Conservation (phyloP, 108 stramenopile species). For the Fragilaria crotonensis region DNA sequence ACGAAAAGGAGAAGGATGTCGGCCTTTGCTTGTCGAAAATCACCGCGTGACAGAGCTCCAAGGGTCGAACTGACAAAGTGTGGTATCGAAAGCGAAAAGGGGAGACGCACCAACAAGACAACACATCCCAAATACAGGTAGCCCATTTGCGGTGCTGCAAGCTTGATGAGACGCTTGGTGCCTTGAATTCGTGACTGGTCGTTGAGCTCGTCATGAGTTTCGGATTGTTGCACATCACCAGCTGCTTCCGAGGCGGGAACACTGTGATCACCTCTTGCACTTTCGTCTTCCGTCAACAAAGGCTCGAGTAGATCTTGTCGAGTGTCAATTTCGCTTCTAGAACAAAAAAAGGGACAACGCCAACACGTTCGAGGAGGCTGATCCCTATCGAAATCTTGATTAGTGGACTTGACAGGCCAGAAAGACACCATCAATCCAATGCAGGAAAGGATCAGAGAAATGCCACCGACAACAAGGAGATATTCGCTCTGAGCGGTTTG, state of each 20-base stretch:
- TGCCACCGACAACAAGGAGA: slow-evolving; percentile 41
- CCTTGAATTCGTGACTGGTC: slow-evolving; percentile 59
- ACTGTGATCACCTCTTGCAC: background rate
- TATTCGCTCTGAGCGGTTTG: background rate
- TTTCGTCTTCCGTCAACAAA: background rate
- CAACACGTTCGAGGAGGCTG: too few relatives aligned
- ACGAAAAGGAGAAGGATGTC: slow-evolving; percentile 72
- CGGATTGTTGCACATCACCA: background rate
- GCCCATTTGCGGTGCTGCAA: slow-evolving; percentile 63
- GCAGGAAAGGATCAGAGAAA: slow-evolving; percentile 31
- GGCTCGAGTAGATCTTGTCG: background rate
- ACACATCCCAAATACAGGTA: slow-evolving; percentile 76
- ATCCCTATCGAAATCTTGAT: too few relatives aligned
- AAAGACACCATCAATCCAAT: slow-evolving; percentile 56
- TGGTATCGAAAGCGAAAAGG: slow-evolving; percentile 78
- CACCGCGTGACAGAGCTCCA: slow-evolving; percentile 51
- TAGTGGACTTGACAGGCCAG: slow-evolving; percentile 24
- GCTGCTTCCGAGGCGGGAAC: background rate
- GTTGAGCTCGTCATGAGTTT: background rate
- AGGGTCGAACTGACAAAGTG: slow-evolving; percentile 81
- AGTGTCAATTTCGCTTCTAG: background rate
- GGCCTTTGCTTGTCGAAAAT: slow-evolving; percentile 53
- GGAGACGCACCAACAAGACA: slow-evolving; percentile 76
- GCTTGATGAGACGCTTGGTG: slow-evolving; percentile 60
- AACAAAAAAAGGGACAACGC: too few relatives aligned